Evolutionary conservation across 1,284 basidiomycete genomes (phyloP), one percentile per base, ranked within the genome.

Genomic region (Cutaneotrichosporon spelunceum): DNA sequence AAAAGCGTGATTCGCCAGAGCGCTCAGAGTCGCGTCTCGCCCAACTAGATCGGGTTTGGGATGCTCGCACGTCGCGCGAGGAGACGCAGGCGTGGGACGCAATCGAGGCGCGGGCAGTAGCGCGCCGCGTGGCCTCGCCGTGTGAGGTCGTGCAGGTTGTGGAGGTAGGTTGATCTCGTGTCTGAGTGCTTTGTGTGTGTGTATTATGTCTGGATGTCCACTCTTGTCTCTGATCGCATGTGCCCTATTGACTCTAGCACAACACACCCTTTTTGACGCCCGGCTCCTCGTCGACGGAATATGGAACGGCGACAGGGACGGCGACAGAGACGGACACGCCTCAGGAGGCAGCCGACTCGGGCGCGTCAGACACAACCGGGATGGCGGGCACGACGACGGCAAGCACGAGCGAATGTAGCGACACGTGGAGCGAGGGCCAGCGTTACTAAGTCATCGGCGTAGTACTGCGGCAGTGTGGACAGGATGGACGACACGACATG

Each of bases 131-230:
- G 8, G 11, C 21, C 6, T 21, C 33, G 23, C 33, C 52, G 14
- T 53, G 24, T 34, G 52, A 53, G n/a, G 52, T 53, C 23, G 34
- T 36, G 52, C 52, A 36, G 33, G 52, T 53, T 33, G 52, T 53
- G 33, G 52, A 53, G 52, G 52, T 53, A 39, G 10, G 52, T 53
- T 34, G 13, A 26, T 14, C 50, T 7, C 9, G 16, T 14, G 11
- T 33, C 13, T 29, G 33, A n/a, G 30, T 16, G 48, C n/a, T n/a
- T 23, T 50, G 48, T 16, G 5, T 50, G n/a, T 47, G 44, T 47
- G 44, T 45, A 47, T 26, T 19, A 19, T 27, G 13, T 29, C 19
- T 29, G 27, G 26, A 50, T n/a, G 48, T 19, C 48, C 24, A 29
- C 14, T 53, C 11, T 19, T 26, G 52, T n/a, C 19, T 24, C 26